Evolutionary conservation across 2,329 filamentous ascomycete genomes (phyloP), one percentile per base, ranked within the genome.

Genomic region (Trichophyton benhamiae): DNA sequence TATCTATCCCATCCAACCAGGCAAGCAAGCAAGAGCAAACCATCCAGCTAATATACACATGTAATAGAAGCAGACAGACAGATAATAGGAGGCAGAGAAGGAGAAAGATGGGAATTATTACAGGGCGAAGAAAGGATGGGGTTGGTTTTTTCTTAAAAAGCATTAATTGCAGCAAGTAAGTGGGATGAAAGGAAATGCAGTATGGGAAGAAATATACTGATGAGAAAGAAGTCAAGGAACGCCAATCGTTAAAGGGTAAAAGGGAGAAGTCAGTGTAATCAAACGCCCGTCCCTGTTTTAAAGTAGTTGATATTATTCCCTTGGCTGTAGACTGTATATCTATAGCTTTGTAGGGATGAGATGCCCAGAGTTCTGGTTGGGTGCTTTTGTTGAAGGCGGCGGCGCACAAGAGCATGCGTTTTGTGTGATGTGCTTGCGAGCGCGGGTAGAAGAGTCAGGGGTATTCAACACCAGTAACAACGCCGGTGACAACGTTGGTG

Each of bases 31-130:
- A 38, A 58, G 20, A 20, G 13, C 55, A 36, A 22, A 44, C 33
- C 41, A 58, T 58, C 27, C 52, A 58, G 41, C 41, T 58, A 58
- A 58, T 58, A 58, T 58, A 58, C 55, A 58, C 55, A 58, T 36
- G 22, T n/a, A 44, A 41, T 58, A 41, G 42, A 58, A 58, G 33
- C 27, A 58, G 55, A 41, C 22, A 58, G 55, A 25, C 25, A 27
- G 42, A 58, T 6, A 27, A 20, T 20, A 36, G 52, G 33, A 55
- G 33, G 15, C 13, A n/a, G n/a, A 33, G 27, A 36, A 36, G 20
- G 22, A 27, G 8, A 30, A 30, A 9, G 44, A 48, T 20, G 30
- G 20, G 25, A 30, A 27, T 55, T 55, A 55, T 55, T 55, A 55
- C 52, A 55, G 17, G 52, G 2, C 5, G 41, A 44, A 44, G 1